Percentiles rank a stretch among this genome's conserved stretches.
Evolutionary conservation across 371 early-diverging fungal species (phyloP).

Genomic region (Zychaea mexicana): DNA sequence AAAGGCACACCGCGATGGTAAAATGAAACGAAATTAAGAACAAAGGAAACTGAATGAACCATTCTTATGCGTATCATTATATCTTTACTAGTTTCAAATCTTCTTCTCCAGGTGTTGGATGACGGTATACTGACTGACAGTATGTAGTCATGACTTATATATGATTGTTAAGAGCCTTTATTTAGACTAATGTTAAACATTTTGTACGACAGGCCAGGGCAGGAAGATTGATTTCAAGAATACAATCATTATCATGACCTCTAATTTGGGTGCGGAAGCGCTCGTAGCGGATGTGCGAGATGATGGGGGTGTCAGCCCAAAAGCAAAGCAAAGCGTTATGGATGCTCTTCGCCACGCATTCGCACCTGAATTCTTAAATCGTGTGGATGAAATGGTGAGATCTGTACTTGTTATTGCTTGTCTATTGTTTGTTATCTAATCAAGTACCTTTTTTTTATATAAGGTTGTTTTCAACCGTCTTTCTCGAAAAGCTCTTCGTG

Average conservation of each 20-base stretch:
- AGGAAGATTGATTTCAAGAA: slow-evolving; percentile 89
- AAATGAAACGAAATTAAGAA: neutral
- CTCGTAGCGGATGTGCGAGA: slow-evolving; percentile 54
- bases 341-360: slow-evolving; percentile 77
- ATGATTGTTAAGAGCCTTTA: neutral
- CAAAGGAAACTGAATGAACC: neutral
- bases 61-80: neutral
- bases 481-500: slow-evolving; percentile 57
- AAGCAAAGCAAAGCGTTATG: slow-evolving; percentile 65
- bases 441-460: neutral
- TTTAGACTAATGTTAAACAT: neutral
- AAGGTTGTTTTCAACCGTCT: slow-evolving; percentile 72
- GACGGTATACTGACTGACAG: slow-evolving; percentile 90
- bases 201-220: slow-evolving; percentile 60
- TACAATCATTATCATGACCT: slow-evolving; percentile 92
- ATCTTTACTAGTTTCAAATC: slow-evolving; percentile 61
- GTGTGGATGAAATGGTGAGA: slow-evolving; percentile 79
- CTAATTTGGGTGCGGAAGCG: slow-evolving; percentile 80
- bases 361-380: slow-evolving; percentile 91
- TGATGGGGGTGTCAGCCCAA: slow-evolving; percentile 46
- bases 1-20: slow-evolving; percentile 81
- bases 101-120: slow-evolving; percentile 87
- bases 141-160: slow-evolving; percentile 6
- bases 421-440: neutral
- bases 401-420: neutral